A percentile compares a stretch with the other conserved stretches of the same genome.
These are phyloP conservation scores for Candida vartiovaarae DNA, from an alignment of 805 yeast genomes.

Conservation along the genomic window DNA sequence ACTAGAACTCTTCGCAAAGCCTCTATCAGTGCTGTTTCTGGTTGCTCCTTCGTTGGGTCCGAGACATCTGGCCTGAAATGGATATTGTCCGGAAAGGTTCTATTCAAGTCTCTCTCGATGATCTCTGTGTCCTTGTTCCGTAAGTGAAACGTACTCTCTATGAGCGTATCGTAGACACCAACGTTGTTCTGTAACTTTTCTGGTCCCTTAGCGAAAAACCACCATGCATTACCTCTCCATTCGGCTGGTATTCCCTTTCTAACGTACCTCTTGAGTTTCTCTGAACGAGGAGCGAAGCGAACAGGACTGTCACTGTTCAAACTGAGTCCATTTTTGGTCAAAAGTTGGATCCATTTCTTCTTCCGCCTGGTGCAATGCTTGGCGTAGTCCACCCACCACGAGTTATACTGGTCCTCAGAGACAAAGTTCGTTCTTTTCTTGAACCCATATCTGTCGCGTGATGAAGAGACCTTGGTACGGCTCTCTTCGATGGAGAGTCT, in stretches of 20 bases:
- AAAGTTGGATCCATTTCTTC: slow-evolving; percentile 65
- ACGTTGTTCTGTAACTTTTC: slow-evolving; percentile 60
- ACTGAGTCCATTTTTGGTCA: slow-evolving; percentile 62
- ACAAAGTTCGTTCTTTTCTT: slow-evolving; percentile 54
- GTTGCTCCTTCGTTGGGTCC: slow-evolving; percentile 8
- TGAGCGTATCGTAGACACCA: slow-evolving; percentile 69
- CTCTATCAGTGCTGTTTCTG: slow-evolving; percentile 59
- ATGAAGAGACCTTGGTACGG: slow-evolving; percentile 6
- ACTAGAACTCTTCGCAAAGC: slow-evolving; percentile 73
- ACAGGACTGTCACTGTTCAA: slow-evolving; percentile 43
- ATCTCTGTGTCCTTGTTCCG: slow-evolving; percentile 80
- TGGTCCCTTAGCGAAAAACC: slow-evolving; percentile 83
- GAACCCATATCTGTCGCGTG: slow-evolving; percentile 80
- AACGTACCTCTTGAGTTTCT: slow-evolving; percentile 70
- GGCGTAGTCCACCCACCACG: slow-evolving; percentile 70
- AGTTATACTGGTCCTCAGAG: slow-evolving; percentile 50
- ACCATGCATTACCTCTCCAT: slow-evolving; percentile 98
- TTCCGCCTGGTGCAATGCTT: slow-evolving; percentile 57
- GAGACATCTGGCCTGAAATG: slow-evolving; percentile 50
- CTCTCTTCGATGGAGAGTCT: slow-evolving; percentile 10
- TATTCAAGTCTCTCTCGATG: slow-evolving; percentile 85
- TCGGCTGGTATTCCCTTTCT: slow-evolving; percentile 94
- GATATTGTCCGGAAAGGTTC: slow-evolving; percentile 92
- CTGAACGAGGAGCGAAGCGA: slow-evolving; percentile 72
- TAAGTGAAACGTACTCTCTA: slow-evolving; percentile 45